Evolutionary conservation across 176 grass and related monocot species (phyloP), one percentile per base, ranked within the genome.

Genomic region (Pontederia paniculata): DNA sequence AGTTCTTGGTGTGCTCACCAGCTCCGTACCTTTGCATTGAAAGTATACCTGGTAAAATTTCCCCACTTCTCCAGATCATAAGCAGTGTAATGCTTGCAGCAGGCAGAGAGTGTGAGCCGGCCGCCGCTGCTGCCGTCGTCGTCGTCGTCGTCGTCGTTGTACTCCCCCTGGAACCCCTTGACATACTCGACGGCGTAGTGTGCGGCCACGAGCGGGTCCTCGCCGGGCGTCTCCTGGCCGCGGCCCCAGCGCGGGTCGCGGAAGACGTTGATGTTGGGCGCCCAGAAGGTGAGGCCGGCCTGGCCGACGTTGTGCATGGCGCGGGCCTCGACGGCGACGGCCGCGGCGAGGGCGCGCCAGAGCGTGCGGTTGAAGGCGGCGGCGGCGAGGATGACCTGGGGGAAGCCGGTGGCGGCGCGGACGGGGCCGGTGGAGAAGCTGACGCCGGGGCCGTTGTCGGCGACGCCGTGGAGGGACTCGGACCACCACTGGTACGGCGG

Each of bases 221-320:
- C 93, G 9, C 83, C 86, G 48, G 93, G 88, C 7, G 93, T 97
- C 77, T 97, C 93, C 77, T 97, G 86, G 17, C 93, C 83, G 20
- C 86, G 93, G 5, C 93, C 86, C 86, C 83, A 97, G n/a, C 93
- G 70, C 0, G 83, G 86, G 60, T 97, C 93, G 48, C 86, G 80
- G 80, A 97, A 97, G 51, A 97, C 57, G 80, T 97, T 97, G 71
- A 97, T 97, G 77, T 97, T 97, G 64, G 83, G 93, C 17, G 83
- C 86, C 93, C 83, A 97, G 77, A 81, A 97, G 17, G 86, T 90
- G 60, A 97, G 93, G 8, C 93, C 93, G 3, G 93, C 93, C 80
- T 90, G 93, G 2, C 83, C 93, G 17, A 58, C 53, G 74, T 59
- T 81, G 80, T 97, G 76, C 93, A 97, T 97, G 47, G 79, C 79